phyloP scores from a whole-genome alignment of 2,329 filamentous ascomycete genomes.

The Xylariaceae sp. region DNA sequence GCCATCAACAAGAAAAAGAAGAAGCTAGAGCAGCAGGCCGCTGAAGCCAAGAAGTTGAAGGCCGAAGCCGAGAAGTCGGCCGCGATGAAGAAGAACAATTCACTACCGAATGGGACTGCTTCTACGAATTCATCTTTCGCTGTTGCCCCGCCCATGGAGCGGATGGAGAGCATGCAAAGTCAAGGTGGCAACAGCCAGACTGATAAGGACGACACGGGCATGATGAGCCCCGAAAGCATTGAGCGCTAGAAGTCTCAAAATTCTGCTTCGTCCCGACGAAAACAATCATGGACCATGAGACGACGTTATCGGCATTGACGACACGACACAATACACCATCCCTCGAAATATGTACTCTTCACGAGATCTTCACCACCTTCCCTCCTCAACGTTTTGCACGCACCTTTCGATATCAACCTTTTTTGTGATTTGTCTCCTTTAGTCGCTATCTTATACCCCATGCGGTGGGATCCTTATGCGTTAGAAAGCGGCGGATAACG shows the following conservation, averaged over 20 bases:
- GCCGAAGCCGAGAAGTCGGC: constrained; percentile 38
- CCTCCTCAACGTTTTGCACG: too few species aligned
- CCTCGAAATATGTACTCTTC: too few species aligned
- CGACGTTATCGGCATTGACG: too few species aligned
- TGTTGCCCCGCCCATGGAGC: constrained; percentile 53
- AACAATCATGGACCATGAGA: too few species aligned
- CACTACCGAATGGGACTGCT: constrained; percentile 32
- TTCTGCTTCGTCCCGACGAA: too few species aligned
- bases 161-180: constrained; percentile 56
- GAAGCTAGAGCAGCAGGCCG: constrained; percentile 65
- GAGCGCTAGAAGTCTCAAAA: constrained; percentile 37
- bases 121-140: constrained; percentile 37
- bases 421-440: too few species aligned
- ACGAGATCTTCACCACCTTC: too few species aligned
- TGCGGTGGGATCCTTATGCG: too few species aligned
- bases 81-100: constrained; percentile 52
- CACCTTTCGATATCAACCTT: too few species aligned
- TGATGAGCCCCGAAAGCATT: constrained; percentile 84
- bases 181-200: constrained; percentile 60
- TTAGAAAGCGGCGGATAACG: too few species aligned
- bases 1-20: constrained; percentile 86
- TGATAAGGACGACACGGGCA: constrained; percentile 68
- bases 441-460: too few species aligned
- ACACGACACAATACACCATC: too few species aligned
- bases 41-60: constrained; percentile 41